Evolutionary conservation across 371 early-diverging fungal species (phyloP).

Genomic region (Umbelopsis sp.): DNA sequence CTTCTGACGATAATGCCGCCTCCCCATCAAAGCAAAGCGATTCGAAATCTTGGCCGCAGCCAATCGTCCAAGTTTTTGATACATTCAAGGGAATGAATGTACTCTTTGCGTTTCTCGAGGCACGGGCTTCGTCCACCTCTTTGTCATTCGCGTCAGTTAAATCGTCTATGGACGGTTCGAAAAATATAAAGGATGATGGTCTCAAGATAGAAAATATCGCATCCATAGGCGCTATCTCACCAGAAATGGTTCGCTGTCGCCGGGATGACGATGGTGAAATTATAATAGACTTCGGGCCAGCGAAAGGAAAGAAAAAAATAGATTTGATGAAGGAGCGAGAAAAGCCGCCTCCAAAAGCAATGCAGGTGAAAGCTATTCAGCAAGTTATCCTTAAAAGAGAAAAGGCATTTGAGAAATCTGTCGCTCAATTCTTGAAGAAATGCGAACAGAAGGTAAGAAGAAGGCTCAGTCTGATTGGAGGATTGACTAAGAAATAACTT

Average conservation of each 20-base stretch:
- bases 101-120: slow-evolving; percentile 10
- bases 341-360: neutral
- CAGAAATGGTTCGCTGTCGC: slow-evolving; percentile 12
- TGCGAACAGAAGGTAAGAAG: slow-evolving; percentile 33
- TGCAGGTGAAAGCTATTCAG: slow-evolving; percentile 1
- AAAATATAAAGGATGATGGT: neutral
- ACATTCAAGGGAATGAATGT: slow-evolving; percentile 5
- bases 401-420: slow-evolving; percentile 27
- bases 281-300: slow-evolving; percentile 6
- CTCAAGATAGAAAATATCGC: neutral
- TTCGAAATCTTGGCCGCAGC: neutral
- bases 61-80: neutral
- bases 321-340: neutral
- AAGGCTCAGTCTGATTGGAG: too few relatives aligned
- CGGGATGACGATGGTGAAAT: slow-evolving; percentile 5
- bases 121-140: neutral
- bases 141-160: slow-evolving; percentile 9
- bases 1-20: neutral
- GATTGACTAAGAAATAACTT: neutral
- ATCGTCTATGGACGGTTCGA: slow-evolving; percentile 5
- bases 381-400: slow-evolving; percentile 36
- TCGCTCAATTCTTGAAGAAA: slow-evolving; percentile 24
- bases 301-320: slow-evolving; percentile 2
- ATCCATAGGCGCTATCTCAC: neutral
- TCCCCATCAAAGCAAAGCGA: neutral